phyloP scores from a whole-genome alignment of 1,139 yeast species.

The Geotrichum reessii region DNA sequence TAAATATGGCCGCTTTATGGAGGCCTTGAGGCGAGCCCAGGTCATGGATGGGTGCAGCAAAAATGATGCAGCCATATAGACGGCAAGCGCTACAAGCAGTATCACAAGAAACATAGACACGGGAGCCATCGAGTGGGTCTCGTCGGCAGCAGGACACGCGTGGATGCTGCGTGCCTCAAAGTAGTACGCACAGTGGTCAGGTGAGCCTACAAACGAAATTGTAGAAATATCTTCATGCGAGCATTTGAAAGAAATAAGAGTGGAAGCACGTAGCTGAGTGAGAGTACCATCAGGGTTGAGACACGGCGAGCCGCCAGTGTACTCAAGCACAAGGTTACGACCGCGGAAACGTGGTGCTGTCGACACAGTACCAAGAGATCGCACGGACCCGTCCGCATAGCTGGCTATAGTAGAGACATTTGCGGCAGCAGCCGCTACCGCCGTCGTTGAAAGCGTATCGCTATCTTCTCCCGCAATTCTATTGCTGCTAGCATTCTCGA shows the following conservation, averaged over 20 bases:
- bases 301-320: slow-evolving; percentile 69
- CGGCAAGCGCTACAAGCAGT: slow-evolving; percentile 37
- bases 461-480: slow-evolving; percentile 27
- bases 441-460: slow-evolving; percentile 49
- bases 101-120: slow-evolving; percentile 29
- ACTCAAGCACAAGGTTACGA: slow-evolving; percentile 62
- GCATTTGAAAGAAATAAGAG: slow-evolving; percentile 70
- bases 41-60: slow-evolving; percentile 16
- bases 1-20: slow-evolving; percentile 4
- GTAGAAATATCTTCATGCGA: slow-evolving; percentile 43
- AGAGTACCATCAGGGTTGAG: slow-evolving; percentile 40
- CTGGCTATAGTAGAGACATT: slow-evolving; percentile 64
- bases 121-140: slow-evolving; percentile 34
- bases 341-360: slow-evolving; percentile 61
- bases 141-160: slow-evolving; percentile 79
- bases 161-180: slow-evolving; percentile 82
- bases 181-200: slow-evolving; percentile 72
- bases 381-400: slow-evolving; percentile 46
- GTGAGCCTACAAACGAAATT: slow-evolving; percentile 63
- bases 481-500: slow-evolving; percentile 36
- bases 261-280: slow-evolving; percentile 49
- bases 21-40: slow-evolving; percentile 13
- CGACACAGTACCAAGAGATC: slow-evolving; percentile 58
- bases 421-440: slow-evolving; percentile 41
- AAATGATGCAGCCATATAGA: slow-evolving; percentile 33